These are phyloP conservation scores for Curvularia eragrostidis DNA, from an alignment of 2,329 filamentous ascomycete species.

Conservation along the genomic window DNA sequence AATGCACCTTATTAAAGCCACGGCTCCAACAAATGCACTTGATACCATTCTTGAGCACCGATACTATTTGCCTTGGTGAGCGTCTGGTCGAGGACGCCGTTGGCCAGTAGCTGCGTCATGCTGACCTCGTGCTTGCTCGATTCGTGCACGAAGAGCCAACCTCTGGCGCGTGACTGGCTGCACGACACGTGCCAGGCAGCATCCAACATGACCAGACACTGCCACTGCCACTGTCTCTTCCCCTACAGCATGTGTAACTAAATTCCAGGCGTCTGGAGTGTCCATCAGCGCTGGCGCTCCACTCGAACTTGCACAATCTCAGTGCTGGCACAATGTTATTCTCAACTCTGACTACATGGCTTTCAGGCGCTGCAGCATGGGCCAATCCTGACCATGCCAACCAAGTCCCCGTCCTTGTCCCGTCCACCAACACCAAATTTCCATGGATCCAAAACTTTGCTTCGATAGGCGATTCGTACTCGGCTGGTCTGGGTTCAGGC, in stretches of 20 bases:
- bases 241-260: neutral
- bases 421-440: neutral
- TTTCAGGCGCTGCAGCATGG: constrained; percentile 1
- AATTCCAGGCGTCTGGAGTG: neutral
- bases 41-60: neutral
- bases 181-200: neutral
- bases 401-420: neutral
- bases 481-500: constrained; percentile 40
- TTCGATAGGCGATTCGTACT: constrained; percentile 43
- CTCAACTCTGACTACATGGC: constrained; percentile 1
- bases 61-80: neutral
- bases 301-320: neutral
- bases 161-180: constrained; percentile 21
- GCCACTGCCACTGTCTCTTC: neutral
- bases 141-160: constrained; percentile 15
- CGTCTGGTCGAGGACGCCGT: neutral
- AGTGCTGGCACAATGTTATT: constrained; percentile 10
- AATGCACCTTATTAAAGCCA: neutral
- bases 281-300: constrained; percentile 7
- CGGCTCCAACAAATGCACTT: neutral
- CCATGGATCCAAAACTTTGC: constrained; percentile 37
- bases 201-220: neutral
- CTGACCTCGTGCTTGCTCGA: constrained; percentile 24
- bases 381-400: neutral
- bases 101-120: constrained; percentile 5